phyloP scores from a whole-genome alignment of 1,284 basidiomycete genomes.

The Fomes fomentarius region DNA sequence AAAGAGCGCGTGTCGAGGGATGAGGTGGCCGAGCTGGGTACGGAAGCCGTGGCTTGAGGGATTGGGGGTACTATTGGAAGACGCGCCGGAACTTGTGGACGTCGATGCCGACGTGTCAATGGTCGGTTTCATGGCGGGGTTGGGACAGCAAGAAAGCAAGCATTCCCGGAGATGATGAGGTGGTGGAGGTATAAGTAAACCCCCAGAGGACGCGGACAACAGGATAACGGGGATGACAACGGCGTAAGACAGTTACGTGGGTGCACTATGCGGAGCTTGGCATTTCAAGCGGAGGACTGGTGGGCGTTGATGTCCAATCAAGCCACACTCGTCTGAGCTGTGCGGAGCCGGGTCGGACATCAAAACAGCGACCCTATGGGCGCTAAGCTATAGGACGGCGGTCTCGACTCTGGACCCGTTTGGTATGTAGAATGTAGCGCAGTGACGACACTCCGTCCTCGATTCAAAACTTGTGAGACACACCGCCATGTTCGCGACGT shows the following conservation, averaged over 20 bases:
- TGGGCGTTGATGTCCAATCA: too few species aligned
- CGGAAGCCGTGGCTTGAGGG: slow-evolving; percentile 31
- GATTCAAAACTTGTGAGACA: too few species aligned
- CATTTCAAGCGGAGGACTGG: background rate
- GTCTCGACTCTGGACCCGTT: slow-evolving; percentile 2
- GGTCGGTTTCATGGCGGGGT: slow-evolving; percentile 16
- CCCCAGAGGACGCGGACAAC: slow-evolving; percentile 10
- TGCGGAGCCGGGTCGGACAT: too few species aligned
- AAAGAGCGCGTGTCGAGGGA: slow-evolving; percentile 68
- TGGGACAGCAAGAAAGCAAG: background rate
- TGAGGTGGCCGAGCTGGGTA: slow-evolving; percentile 53
- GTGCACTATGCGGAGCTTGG: background rate
- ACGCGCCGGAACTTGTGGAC: slow-evolving; percentile 24
- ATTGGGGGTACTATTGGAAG: slow-evolving; percentile 16
- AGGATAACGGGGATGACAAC: slow-evolving; percentile 9
- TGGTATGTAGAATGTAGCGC: too few species aligned
- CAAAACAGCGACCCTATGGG: background rate
- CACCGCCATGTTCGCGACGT: too few species aligned
- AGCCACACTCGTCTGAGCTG: too few species aligned
- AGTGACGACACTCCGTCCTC: too few species aligned
- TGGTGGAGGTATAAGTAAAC: slow-evolving; percentile 10
- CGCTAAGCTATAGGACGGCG: background rate
- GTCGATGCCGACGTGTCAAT: slow-evolving; percentile 16
- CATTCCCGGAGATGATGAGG: slow-evolving; percentile 17
- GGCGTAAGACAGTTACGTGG: background rate